These are phyloP conservation scores for Fusarium sarcochroum DNA, from an alignment of 2,329 filamentous ascomycete genomes.

Conservation along the genomic window DNA sequence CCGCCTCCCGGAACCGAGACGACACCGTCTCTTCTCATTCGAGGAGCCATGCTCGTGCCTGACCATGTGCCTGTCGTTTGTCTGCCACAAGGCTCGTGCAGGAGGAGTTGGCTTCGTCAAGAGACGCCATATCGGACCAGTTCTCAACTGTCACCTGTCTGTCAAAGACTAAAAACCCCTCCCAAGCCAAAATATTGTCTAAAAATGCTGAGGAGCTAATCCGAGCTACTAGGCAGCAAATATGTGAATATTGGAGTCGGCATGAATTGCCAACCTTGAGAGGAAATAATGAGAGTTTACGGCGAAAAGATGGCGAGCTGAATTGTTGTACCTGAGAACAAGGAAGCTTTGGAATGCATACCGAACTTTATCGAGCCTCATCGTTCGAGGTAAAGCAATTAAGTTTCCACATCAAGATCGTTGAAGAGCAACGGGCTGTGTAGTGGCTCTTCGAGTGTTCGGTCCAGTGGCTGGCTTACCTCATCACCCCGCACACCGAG, in stretches of 20 bases:
- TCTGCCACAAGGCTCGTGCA: constrained; percentile 31
- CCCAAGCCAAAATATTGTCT: background rate
- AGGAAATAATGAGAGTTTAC: background rate
- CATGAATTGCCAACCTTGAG: background rate
- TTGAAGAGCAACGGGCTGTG: background rate
- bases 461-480: constrained; percentile 33
- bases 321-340: background rate
- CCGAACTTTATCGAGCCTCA: constrained; percentile 32
- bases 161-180: constrained; percentile 12
- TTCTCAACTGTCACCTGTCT: constrained; percentile 30
- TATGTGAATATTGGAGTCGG: constrained; percentile 3
- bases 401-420: constrained; percentile 8
- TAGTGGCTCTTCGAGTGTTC: background rate
- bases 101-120: constrained; percentile 19
- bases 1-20: constrained; percentile 29
- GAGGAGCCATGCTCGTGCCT: constrained; percentile 28
- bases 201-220: background rate
- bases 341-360: constrained; percentile 38
- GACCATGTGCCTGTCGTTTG: constrained; percentile 20
- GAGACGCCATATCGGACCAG: constrained; percentile 7
- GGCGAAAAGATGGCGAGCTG: constrained; percentile 4
- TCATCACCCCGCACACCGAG: constrained; percentile 21
- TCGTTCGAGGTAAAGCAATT: constrained; percentile 10
- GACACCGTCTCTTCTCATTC: constrained; percentile 18
- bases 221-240: constrained; percentile 1